Evolutionary conservation across 2,329 filamentous ascomycete genomes (phyloP).

Genomic region (Aureobasidium subglaciale): DNA sequence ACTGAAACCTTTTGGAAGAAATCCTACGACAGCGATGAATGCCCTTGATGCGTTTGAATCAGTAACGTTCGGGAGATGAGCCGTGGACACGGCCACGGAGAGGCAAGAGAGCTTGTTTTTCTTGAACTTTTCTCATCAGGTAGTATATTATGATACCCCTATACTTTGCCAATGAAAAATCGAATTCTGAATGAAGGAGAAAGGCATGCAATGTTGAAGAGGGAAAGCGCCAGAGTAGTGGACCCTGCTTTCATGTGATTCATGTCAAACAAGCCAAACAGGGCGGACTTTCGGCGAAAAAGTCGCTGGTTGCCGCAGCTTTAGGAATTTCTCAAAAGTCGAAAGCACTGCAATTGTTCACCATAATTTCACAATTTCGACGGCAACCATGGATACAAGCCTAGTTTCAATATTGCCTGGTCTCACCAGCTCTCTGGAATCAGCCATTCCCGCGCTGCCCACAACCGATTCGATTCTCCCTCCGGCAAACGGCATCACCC

Average conservation of each 20-base stretch:
- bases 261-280: constrained; percentile 6
- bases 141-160: constrained; percentile 12
- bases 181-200: background rate
- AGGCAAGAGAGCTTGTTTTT: background rate
- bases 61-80: too few species aligned
- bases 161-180: background rate
- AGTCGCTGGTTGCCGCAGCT: background rate
- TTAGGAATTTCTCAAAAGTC: constrained; percentile 2
- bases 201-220: background rate
- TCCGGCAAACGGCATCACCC: constrained; percentile 81
- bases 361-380: background rate
- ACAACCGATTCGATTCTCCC: constrained; percentile 57
- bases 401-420: constrained; percentile 31
- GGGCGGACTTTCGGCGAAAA: background rate
- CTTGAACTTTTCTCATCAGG: background rate
- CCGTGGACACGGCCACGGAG: too few species aligned
- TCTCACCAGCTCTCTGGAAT: constrained; percentile 56
- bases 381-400: constrained; percentile 16
- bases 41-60: background rate
- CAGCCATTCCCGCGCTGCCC: constrained; percentile 46
- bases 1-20: constrained; percentile 29
- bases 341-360: background rate
- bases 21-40: constrained; percentile 15
- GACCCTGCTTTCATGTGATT: constrained; percentile 13
- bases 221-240: background rate